Conservation (phyloP, 2,329 filamentous ascomycete species). For the Diaporthe ilicicola region DNA sequence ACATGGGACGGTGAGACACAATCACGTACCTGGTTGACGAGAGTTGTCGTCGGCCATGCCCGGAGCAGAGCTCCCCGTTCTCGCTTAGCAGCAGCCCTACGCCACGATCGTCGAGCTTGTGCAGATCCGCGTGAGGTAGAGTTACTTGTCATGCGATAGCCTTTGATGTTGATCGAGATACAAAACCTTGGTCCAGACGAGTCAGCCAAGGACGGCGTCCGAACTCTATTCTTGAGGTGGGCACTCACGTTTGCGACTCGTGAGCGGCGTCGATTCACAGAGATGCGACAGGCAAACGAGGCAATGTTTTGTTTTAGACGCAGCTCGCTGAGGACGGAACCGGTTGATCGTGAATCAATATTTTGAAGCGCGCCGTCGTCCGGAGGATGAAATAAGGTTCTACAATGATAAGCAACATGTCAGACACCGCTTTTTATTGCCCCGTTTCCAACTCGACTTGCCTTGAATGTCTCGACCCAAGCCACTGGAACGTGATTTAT, state of each 20-base stretch:
- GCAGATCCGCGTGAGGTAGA: background rate
- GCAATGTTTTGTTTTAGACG: conserved; percentile 4
- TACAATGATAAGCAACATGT: conserved; percentile 14
- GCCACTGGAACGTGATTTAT: background rate
- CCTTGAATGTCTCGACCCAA: background rate
- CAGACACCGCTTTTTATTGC: background rate
- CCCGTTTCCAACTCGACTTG: conserved; percentile 7
- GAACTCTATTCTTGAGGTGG: conserved; percentile 16
- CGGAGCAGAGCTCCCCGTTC: background rate
- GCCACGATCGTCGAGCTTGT: conserved; percentile 7
- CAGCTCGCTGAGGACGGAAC: background rate
- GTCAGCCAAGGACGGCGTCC: conserved; percentile 1
- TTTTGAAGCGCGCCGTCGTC: background rate
- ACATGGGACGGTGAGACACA: background rate
- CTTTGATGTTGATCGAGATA: background rate
- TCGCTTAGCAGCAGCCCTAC: conserved; percentile 1
- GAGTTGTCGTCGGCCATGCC: conserved; percentile 16
- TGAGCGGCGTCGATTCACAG: background rate
- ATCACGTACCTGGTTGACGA: background rate
- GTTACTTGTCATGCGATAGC: conserved; percentile 10
- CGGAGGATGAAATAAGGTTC: conserved; percentile 2
- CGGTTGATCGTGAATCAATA: conserved; percentile 10
- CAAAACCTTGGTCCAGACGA: conserved; percentile 15
- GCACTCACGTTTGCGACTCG: conserved; percentile 6
- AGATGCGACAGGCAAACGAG: background rate